Percentiles rank a stretch among this genome's conserved stretches.
Evolutionary conservation across 2,329 filamentous ascomycete genomes (phyloP).

Genomic region (Aureobasidium sp.): DNA sequence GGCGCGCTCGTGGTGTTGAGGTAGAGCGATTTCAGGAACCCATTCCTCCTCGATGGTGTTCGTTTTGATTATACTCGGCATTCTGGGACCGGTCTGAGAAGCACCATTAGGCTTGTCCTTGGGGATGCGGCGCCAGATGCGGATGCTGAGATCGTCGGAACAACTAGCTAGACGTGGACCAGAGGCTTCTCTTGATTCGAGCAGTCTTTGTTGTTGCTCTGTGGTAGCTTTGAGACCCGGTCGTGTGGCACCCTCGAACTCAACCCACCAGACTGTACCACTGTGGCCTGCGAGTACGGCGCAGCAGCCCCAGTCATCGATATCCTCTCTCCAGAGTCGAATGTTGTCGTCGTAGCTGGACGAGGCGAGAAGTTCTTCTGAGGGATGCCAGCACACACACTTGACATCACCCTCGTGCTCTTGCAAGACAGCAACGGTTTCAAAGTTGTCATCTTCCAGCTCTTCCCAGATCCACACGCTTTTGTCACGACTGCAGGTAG

Average conservation of each 20-base stretch:
- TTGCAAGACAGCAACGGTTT: slow-evolving; percentile 89
- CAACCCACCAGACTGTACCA: slow-evolving; percentile 84
- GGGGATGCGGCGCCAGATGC: slow-evolving; percentile 66
- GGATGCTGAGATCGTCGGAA: slow-evolving; percentile 73
- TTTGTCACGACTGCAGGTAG: slow-evolving; percentile 88
- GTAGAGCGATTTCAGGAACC: slow-evolving; percentile 69
- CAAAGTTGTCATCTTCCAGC: slow-evolving; percentile 88
- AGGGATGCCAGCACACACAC: slow-evolving; percentile 83
- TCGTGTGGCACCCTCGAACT: slow-evolving; percentile 50
- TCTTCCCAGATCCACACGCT: slow-evolving; percentile 99
- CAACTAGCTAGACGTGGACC: slow-evolving; percentile 66
- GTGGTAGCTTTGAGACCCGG: slow-evolving; percentile 20
- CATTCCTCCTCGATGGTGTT: slow-evolving; percentile 70
- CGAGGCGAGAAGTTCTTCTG: slow-evolving; percentile 70
- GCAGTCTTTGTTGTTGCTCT: slow-evolving; percentile 29
- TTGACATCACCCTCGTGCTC: slow-evolving; percentile 97
- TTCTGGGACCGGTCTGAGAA: slow-evolving; percentile 45
- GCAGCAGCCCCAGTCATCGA: slow-evolving; percentile 91
- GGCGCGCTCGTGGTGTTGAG: slow-evolving; percentile 67
- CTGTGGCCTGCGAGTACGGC: slow-evolving; percentile 70
- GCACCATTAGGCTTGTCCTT: slow-evolving; percentile 42
- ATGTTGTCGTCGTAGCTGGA: slow-evolving; percentile 94
- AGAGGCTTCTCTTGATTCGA: slow-evolving; percentile 33
- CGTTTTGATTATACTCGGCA: slow-evolving; percentile 85
- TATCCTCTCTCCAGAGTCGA: slow-evolving; percentile 80